These are phyloP conservation scores for Boletus vinaceobasis DNA, from an alignment of 768 basidiomycete genomes.

Conservation along the genomic window DNA sequence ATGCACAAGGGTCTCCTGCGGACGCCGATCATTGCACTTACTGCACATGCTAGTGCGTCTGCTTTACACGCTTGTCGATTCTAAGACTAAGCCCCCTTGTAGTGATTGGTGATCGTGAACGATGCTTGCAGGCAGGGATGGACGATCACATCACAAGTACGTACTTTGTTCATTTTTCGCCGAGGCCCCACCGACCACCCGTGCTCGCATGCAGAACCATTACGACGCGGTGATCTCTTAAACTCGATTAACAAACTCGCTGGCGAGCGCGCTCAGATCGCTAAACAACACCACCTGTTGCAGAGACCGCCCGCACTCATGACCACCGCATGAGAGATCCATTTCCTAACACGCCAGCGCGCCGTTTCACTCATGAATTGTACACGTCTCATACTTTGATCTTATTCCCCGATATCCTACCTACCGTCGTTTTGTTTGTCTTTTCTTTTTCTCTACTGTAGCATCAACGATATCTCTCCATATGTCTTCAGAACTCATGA, in stretches of 20 bases:
- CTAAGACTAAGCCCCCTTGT: slow-evolving; percentile 8
- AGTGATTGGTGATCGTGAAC: slow-evolving; percentile 89
- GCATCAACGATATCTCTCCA: slow-evolving; percentile 1
- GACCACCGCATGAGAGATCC: slow-evolving; percentile 18
- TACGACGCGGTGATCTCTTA: slow-evolving; percentile 73
- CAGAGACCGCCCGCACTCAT: slow-evolving; percentile 33
- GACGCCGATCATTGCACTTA: slow-evolving; percentile 93
- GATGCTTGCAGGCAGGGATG: slow-evolving; percentile 76
- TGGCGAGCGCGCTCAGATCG: slow-evolving; percentile 49
- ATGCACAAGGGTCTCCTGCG: slow-evolving; percentile 61
- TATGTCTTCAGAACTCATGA: not conserved
- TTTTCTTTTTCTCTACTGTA: slow-evolving; percentile 9
- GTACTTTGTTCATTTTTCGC: slow-evolving; percentile 23
- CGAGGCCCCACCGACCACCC: not conserved
- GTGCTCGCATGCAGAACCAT: slow-evolving; percentile 51
- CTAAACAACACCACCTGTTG: slow-evolving; percentile 30
- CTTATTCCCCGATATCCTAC: slow-evolving; percentile 13
- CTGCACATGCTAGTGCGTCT: slow-evolving; percentile 90
- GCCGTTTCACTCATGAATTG: not conserved
- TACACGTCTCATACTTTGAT: not conserved
- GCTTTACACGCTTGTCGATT: not conserved
- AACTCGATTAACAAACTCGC: slow-evolving; percentile 82
- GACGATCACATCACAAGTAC: slow-evolving; percentile 81
- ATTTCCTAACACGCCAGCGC: not conserved
- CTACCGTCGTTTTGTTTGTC: not conserved